These are phyloP conservation scores for Cordia subcordata DNA, from an alignment of 257 asterid species.

Conservation along the genomic window DNA sequence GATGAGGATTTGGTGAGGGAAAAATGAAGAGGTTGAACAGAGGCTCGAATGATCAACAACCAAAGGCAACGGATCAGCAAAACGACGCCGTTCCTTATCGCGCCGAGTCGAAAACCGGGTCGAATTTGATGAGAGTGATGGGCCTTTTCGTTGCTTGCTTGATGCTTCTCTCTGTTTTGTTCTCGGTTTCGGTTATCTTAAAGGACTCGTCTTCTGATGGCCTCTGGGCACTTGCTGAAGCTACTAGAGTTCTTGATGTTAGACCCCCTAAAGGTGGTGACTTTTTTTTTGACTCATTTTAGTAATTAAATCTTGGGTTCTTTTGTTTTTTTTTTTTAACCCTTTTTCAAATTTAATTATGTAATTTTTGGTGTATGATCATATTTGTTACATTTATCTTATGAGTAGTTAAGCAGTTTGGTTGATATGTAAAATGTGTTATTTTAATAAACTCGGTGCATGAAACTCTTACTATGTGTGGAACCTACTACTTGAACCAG, in stretches of 20 bases:
- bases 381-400: conserved; percentile 2
- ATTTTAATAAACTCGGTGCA: too few species aligned
- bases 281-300: neutral
- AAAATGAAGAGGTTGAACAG: conserved; percentile 47
- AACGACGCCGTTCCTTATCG: conserved; percentile 13
- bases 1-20: neutral
- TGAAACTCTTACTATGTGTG: too few species aligned
- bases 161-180: conserved; percentile 48
- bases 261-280: conserved; percentile 42
- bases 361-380: neutral
- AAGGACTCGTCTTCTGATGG: conserved; percentile 44
- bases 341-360: too few species aligned
- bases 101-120: conserved; percentile 7
- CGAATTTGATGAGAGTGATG: conserved; percentile 32
- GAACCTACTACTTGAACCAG: too few species aligned
- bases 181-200: conserved; percentile 37
- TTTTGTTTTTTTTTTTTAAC: too few species aligned
- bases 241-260: conserved; percentile 30
- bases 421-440: neutral
- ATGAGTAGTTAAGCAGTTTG: too few species aligned
- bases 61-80: conserved; percentile 4
- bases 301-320: too few species aligned
- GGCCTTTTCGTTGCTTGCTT: conserved; percentile 34
- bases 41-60: conserved; percentile 8
- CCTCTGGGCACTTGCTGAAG: conserved; percentile 42